These are phyloP conservation scores for Tolypocladium ovalisporum DNA, from an alignment of 2,329 filamentous ascomycete genomes.

Conservation along the genomic window DNA sequence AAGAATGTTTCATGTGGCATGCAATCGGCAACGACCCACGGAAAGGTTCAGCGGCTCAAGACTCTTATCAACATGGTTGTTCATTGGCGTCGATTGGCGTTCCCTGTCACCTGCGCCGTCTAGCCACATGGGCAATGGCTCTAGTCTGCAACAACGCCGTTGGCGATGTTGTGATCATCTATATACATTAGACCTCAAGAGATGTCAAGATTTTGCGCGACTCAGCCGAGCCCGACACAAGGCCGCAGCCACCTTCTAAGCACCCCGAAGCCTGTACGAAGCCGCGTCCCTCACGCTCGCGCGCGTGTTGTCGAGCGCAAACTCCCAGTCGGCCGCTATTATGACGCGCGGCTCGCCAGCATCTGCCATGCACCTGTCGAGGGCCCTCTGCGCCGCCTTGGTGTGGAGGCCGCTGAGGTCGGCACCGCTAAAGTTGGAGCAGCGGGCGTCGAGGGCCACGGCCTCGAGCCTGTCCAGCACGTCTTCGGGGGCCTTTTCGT, in stretches of 20 bases:
- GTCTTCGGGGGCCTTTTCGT: constrained; percentile 25
- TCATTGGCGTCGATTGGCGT: neutral
- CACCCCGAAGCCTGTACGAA: constrained; percentile 27
- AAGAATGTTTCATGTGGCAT: constrained; percentile 13
- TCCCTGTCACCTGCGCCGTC: neutral
- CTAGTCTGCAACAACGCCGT: neutral
- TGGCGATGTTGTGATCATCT: neutral
- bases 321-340: constrained; percentile 38
- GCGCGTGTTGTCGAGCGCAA: constrained; percentile 34
- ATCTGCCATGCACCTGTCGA: constrained; percentile 24
- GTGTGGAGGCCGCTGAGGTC: constrained; percentile 39
- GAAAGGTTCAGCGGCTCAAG: neutral
- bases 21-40: neutral
- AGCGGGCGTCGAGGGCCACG: constrained; percentile 57
- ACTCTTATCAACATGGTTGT: neutral
- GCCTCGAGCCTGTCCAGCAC: constrained; percentile 43
- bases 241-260: neutral
- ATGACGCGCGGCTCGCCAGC: constrained; percentile 14
- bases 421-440: constrained; percentile 65
- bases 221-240: neutral
- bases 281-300: constrained; percentile 38
- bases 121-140: neutral
- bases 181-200: neutral
- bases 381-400: constrained; percentile 41
- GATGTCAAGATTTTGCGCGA: neutral